Evolutionary conservation across 2,329 filamentous ascomycete species (phyloP).

Genomic region (Penicillium capsulatum): DNA sequence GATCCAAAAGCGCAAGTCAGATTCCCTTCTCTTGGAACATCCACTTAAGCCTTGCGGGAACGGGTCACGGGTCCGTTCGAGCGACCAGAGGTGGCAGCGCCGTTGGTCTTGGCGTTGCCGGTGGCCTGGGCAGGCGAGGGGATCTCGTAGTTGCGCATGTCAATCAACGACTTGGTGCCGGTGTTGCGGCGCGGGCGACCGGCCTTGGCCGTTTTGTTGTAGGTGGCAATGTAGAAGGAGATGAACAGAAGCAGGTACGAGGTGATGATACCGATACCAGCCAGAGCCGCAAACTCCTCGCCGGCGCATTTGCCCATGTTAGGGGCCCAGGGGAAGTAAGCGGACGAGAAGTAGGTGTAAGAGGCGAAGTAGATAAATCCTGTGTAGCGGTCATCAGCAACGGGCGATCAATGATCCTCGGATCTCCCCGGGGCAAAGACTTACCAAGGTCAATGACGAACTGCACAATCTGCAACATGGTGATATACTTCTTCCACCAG

Average conservation of each 20-base stretch:
- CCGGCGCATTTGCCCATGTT: constrained; percentile 83
- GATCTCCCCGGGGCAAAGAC: no score
- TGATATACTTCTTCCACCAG: constrained; percentile 99
- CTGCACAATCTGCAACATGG: constrained; percentile 92
- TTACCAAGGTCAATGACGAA: constrained; percentile 94
- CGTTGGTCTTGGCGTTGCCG: constrained; percentile 30
- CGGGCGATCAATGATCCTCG: no score
- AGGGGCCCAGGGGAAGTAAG: constrained; percentile 81
- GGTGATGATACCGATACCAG: constrained; percentile 85
- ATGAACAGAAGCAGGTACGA: constrained; percentile 98
- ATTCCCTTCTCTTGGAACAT: background rate
- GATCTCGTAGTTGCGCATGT: constrained; percentile 71
- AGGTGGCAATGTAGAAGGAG: constrained; percentile 96
- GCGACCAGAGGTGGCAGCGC: constrained; percentile 34
- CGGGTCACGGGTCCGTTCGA: constrained; percentile 44
- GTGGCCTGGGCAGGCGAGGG: constrained; percentile 38
- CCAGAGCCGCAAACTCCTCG: constrained; percentile 92
- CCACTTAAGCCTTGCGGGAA: constrained; percentile 45
- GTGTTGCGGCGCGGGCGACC: constrained; percentile 51
- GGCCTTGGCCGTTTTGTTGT: constrained; percentile 62
- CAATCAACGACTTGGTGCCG: constrained; percentile 79
- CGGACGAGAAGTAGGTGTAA: constrained; percentile 96
- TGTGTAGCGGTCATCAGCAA: constrained; percentile 36
- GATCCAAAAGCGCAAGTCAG: no score
- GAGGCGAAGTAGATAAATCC: constrained; percentile 98